Percentiles rank a stretch among this genome's conserved stretches.
Conservation (phyloP, 805 yeast genomes). For the Barnettozyma siamensis region DNA sequence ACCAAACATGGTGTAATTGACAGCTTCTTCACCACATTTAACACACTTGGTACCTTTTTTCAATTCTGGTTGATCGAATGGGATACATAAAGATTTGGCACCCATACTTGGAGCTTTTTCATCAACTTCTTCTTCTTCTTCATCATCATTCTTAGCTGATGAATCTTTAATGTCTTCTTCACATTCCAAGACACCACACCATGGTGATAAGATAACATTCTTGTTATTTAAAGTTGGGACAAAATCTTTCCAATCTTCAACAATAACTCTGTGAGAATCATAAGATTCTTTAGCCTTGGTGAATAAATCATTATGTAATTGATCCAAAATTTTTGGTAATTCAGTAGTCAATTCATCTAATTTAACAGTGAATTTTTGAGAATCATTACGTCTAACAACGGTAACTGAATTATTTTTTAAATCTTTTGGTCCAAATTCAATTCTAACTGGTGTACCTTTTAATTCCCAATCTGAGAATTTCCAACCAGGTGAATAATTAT, state of each 20-base stretch:
- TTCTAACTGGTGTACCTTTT: constrained; percentile 89
- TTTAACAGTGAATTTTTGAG: constrained; percentile 63
- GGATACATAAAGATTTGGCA: constrained; percentile 96
- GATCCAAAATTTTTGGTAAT: constrained; percentile 73
- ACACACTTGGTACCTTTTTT: constrained; percentile 80
- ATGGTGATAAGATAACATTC: constrained; percentile 89
- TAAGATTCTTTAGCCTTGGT: constrained; percentile 74
- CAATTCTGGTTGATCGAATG: constrained; percentile 84
- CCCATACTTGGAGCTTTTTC: constrained; percentile 99
- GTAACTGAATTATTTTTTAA: constrained; percentile 70
- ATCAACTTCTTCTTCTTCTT: constrained; percentile 79
- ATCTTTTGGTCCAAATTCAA: constrained; percentile 97
- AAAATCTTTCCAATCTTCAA: constrained; percentile 85
- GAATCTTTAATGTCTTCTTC: constrained; percentile 96
- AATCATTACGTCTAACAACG: constrained; percentile 90
- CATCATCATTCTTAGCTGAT: constrained; percentile 58
- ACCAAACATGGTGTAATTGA: constrained; percentile 91
- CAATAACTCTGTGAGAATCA: constrained; percentile 77
- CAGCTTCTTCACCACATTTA: constrained; percentile 71
- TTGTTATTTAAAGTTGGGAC: constrained; percentile 88
- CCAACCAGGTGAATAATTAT: constrained; percentile 97
- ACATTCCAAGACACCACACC: constrained; percentile 94
- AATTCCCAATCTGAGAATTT: constrained; percentile 96
- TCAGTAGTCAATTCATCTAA: constrained; percentile 58
- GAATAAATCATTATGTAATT: constrained; percentile 72